These are phyloP conservation scores for Spergularia marina DNA, from an alignment of 148 eudicot genomes.

Conservation along the genomic window DNA sequence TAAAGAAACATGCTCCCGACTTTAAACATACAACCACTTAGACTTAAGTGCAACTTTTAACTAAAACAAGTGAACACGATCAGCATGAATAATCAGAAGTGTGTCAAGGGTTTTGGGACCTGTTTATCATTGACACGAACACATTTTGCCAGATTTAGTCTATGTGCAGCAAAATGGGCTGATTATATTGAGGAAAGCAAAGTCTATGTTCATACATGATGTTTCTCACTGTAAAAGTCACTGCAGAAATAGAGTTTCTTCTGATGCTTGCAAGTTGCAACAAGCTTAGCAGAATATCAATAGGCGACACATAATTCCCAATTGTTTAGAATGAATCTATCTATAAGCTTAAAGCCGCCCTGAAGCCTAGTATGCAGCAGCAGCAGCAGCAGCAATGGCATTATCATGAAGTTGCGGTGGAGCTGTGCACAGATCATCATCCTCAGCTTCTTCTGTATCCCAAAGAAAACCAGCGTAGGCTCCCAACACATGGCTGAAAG, in stretches of 20 bases:
- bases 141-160: too few relatives aligned
- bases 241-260: not conserved
- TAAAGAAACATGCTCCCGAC: too few relatives aligned
- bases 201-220: not conserved
- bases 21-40: too few relatives aligned
- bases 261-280: not conserved
- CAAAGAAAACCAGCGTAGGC: conserved; percentile 83
- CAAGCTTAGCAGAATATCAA: not conserved
- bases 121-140: too few relatives aligned
- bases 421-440: conserved; percentile 14
- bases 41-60: too few relatives aligned
- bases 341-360: not conserved
- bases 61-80: too few relatives aligned
- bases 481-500: conserved; percentile 61
- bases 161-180: too few relatives aligned
- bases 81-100: too few relatives aligned
- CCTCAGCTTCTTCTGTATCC: conserved; percentile 52
- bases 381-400: not conserved
- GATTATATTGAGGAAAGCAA: too few relatives aligned
- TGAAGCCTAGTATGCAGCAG: conserved; percentile 6
- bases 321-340: not conserved
- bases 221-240: not conserved
- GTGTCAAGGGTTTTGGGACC: too few relatives aligned
- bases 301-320: not conserved
- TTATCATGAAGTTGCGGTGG: conserved; percentile 14